These are phyloP conservation scores for Yamagishiella unicocca DNA, from an alignment of 139 green algal species.

Conservation along the genomic window DNA sequence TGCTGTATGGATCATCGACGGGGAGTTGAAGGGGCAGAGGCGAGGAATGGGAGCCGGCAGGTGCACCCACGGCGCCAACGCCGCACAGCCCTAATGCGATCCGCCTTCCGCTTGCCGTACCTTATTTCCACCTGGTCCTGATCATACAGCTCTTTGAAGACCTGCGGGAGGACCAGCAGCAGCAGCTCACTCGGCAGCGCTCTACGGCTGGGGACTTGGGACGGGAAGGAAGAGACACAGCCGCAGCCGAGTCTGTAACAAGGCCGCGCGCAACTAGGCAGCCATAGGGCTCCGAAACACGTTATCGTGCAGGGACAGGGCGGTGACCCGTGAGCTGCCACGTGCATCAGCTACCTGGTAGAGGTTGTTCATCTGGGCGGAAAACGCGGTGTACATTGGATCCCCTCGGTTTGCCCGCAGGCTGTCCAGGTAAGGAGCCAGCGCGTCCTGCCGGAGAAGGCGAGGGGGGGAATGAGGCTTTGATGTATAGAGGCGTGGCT, in stretches of 20 bases:
- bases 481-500: not conserved
- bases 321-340: not conserved
- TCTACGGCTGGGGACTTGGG: too few species aligned
- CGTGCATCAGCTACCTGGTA: constrained; percentile 19
- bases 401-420: not conserved
- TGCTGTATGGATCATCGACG: not conserved
- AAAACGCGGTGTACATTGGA: constrained; percentile 24
- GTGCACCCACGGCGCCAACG: too few species aligned
- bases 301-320: not conserved
- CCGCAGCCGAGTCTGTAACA: not conserved
- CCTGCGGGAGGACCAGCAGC: too few species aligned
- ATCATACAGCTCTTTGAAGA: constrained; percentile 41
- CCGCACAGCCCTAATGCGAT: too few species aligned
- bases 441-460: not conserved
- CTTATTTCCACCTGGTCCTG: constrained; percentile 37
- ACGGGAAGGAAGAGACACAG: not conserved
- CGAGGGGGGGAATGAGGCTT: not conserved
- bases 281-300: not conserved
- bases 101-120: not conserved
- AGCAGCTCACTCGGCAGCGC: too few species aligned
- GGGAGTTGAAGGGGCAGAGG: not conserved
- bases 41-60: not conserved
- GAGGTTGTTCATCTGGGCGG: constrained; percentile 29
- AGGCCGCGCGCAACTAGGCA: not conserved
- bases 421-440: constrained; percentile 25